Conservation (phyloP, 805 yeast species). For the Schwanniomyces occidentalis region DNA sequence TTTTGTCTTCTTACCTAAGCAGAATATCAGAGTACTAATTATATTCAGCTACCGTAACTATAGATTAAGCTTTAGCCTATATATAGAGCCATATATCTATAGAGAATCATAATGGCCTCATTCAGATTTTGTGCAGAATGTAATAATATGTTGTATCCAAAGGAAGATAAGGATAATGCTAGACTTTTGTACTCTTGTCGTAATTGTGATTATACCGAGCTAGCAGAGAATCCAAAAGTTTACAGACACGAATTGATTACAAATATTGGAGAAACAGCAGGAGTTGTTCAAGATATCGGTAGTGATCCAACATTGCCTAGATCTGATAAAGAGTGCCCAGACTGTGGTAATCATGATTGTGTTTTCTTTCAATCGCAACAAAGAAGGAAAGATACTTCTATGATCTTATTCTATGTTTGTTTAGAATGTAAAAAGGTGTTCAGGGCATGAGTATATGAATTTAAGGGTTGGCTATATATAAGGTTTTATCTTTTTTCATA, state of each 20-base stretch:
- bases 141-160: slow-evolving; percentile 97
- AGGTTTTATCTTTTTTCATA: too few relatives aligned
- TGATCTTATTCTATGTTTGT: slow-evolving; percentile 94
- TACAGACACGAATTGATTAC: slow-evolving; percentile 91
- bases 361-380: slow-evolving; percentile 98
- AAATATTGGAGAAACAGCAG: slow-evolving; percentile 93
- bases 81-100: not conserved
- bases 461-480: too few relatives aligned
- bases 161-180: slow-evolving; percentile 83
- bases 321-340: slow-evolving; percentile 90
- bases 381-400: slow-evolving; percentile 89
- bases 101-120: slow-evolving; percentile 64
- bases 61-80: not conserved
- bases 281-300: slow-evolving; percentile 94
- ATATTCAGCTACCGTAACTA: not conserved
- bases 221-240: slow-evolving; percentile 84
- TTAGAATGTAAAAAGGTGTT: slow-evolving; percentile 79
- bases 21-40: slow-evolving; percentile 1
- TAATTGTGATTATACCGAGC: slow-evolving; percentile 90
- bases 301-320: slow-evolving; percentile 97
- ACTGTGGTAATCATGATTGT: slow-evolving; percentile 83
- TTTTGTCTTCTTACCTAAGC: slow-evolving; percentile 8
- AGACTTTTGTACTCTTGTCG: slow-evolving; percentile 87
- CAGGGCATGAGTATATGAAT: slow-evolving; percentile 23
- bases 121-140: slow-evolving; percentile 95